A percentile compares a stretch with the other conserved stretches of the same genome.
Evolutionary conservation across 176 grass and related monocot species (phyloP).

Genomic region (barley (Hordeum vulgare)): MorexV3_pseudomolecules_assembly NC_058519.1:659712057-659712556

Average conservation of each 20-base stretch:
- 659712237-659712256: too few species aligned
- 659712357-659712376: not conserved
- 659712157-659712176: too few species aligned
- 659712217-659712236: too few species aligned
- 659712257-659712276: too few species aligned
- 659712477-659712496: not conserved
- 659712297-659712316: not conserved
- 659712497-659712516: constrained; percentile 39
- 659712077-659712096: too few species aligned
- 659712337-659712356: not conserved
- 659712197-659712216: too few species aligned
- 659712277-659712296: not conserved
- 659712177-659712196: too few species aligned
- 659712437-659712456: not conserved
- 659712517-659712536: not conserved
- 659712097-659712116: too few species aligned
- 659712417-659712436: not conserved
- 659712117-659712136: too few species aligned
- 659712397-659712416: not conserved
- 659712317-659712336: constrained; percentile 10
- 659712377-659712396: not conserved
- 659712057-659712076: too few species aligned
- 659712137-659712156: too few species aligned
- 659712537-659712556: constrained; percentile 6
- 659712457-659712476: constrained; percentile 25